Evolutionary conservation across 441 rosid genomes (phyloP).

Genomic region (Daphne laureola): DNA sequence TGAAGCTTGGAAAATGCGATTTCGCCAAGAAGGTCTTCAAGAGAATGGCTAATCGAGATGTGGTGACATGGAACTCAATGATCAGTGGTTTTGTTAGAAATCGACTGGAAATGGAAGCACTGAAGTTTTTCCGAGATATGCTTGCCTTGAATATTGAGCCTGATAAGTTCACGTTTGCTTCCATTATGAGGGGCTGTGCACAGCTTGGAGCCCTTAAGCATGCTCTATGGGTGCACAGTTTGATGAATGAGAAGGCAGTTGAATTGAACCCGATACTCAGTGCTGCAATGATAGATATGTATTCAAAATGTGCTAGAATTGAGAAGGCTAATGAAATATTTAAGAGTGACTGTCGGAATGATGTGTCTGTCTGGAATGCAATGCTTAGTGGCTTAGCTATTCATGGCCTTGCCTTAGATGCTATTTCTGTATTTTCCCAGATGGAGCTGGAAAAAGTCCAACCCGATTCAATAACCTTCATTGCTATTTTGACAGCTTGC

Average conservation of each 20-base stretch:
- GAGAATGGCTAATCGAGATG: slow-evolving; percentile 26
- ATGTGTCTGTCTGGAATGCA: slow-evolving; percentile 75
- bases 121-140: slow-evolving; percentile 35
- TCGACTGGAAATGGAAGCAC: slow-evolving; percentile 32
- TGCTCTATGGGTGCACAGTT: slow-evolving; percentile 55
- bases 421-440: slow-evolving; percentile 35
- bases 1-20: slow-evolving; percentile 35
- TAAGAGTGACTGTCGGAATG: slow-evolving; percentile 20
- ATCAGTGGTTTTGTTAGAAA: slow-evolving; percentile 45
- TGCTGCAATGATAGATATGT: slow-evolving; percentile 70
- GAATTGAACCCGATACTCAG: slow-evolving; percentile 48
- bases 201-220: slow-evolving; percentile 51
- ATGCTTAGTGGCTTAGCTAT: slow-evolving; percentile 68
- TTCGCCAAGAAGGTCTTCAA: slow-evolving; percentile 38
- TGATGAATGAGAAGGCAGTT: slow-evolving; percentile 37
- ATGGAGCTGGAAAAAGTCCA: slow-evolving; percentile 43
- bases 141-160: slow-evolving; percentile 30
- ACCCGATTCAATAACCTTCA: slow-evolving; percentile 48
- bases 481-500: slow-evolving; percentile 51
- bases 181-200: slow-evolving; percentile 42
- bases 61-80: slow-evolving; percentile 55
- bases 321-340: slow-evolving; percentile 51
- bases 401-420: slow-evolving; percentile 66
- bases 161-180: slow-evolving; percentile 47
- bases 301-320: slow-evolving; percentile 68